Base-by-base conservation (phyloP, 331 rosid genomes). In the Pyrus hybrid region DNA sequence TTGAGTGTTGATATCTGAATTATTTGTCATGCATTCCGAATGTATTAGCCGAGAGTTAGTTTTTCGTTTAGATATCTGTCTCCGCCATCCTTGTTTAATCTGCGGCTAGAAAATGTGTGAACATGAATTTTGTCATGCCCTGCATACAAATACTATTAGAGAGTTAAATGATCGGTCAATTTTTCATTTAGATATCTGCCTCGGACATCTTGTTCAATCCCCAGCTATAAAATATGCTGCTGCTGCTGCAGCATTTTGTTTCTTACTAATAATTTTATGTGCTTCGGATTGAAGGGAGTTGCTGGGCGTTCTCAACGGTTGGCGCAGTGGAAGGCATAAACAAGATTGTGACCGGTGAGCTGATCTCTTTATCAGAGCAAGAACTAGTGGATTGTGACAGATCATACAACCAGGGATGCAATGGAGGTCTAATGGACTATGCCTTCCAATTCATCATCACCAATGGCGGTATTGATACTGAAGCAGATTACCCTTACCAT, bases 381-480 rank as follows among this genome's bases (percentile, higher is more conserved):
- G 97, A 94, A 68, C 76, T 94, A 75, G 97, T 94, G 29, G 97
- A 94, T 54, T 94, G 97, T 77, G 99, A 94, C 18, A 86, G 1
- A 28, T 30, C 81, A n/a, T 92, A 73, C 63, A 92, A 94, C 91
- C 80, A 81, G 86, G 97, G 99, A 33, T 94, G 99, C 85, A 88
- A 94, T 79, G 97, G 99, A 18, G 99, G 97, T 22, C 96, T 94
- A 5, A 94, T 94, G 97, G 99, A 94, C 71, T 61, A 94, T 72
- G 99, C 91, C 51, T 94, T 87, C 57, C 82, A 92, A 1, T 94
- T 90, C 58, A 88, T 94, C 51, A 37, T 79, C 6, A 66, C 86
- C 29, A 94, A 94, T 77, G 97, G 99, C n/a, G 97, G 99, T 75
- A 86, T 94, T 68, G 96, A 91, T 69, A 77, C 93, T 0, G 96